Evolutionary conservation across 805 yeast species (phyloP), one percentile per base, ranked within the genome.

Genomic region (Wickerhamomyces sydowiorum): DNA sequence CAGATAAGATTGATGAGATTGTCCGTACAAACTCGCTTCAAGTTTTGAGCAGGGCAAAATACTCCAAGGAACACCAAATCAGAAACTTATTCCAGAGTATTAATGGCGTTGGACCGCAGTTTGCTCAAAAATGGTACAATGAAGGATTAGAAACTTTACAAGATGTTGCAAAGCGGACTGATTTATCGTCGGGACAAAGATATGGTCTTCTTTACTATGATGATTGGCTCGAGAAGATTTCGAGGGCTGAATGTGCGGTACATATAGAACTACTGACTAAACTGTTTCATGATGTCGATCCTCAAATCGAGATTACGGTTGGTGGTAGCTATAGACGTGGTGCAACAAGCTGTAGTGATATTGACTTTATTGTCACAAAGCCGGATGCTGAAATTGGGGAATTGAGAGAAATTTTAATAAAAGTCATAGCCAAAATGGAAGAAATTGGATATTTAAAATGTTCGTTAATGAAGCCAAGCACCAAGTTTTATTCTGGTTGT

Each of bases 301-400:
- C 67, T 0, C 47, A 53, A 1, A 51, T 72, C 19, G 59, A 64
- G 24, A 47, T 66, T 7, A 50, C 61, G 8, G 61, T 73, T 31
- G 70, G 70, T 67, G 82, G 82, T 3, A 73, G 79, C 6, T 77
- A 72, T 52, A 59, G 76, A 27, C 63, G 83, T 18, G 80, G 77
- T 3, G 51, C 61, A n/a, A 36, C 45, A 4, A 53, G 53, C 5
- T 70, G 75, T 45, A 80, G 80, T 1, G 83, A 78, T 49, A 66
- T 78, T 30, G 84, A 78, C 52, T 63, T 75, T 33, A 58, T 78
- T 20, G 40, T 78, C 4, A 70, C 75, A 24, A 64, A 59, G 36
- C 49, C 58, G 14, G 62, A 54, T 5, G 57, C 61, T 1, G 47
- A 59, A 4, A 51, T 58, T n/a, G 44, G 46, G 3, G 53, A 53